Evolutionary conservation across 2,329 filamentous ascomycete species (phyloP).

Genomic region (Cladosporium oxysporum): DNA sequence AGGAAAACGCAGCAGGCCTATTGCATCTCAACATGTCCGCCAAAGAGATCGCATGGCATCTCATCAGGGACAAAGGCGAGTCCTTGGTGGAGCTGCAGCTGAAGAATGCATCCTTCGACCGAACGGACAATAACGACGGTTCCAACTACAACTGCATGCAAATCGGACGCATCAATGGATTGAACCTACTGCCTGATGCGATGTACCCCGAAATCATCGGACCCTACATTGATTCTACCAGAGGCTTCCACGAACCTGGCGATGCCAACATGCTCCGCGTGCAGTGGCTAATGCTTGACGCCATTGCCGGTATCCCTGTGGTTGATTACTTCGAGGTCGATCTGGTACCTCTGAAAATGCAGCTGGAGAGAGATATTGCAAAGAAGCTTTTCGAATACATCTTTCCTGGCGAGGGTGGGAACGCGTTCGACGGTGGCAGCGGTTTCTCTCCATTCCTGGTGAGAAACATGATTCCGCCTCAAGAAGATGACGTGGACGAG

Average conservation of each 20-base stretch:
- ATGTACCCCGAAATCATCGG: constrained; percentile 96
- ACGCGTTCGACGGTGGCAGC: constrained; percentile 49
- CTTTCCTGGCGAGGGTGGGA: constrained; percentile 76
- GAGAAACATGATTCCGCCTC: constrained; percentile 51
- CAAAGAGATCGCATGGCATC: constrained; percentile 94
- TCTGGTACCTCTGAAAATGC: constrained; percentile 87
- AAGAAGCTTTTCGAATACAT: constrained; percentile 96
- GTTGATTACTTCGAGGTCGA: constrained; percentile 97
- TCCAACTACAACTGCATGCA: constrained; percentile 93
- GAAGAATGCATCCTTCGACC: constrained; percentile 86
- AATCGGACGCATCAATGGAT: constrained; percentile 81
- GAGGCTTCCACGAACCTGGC: constrained; percentile 57
- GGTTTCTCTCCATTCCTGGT: constrained; percentile 64
- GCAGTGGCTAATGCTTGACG: constrained; percentile 97
- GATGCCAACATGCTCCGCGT: constrained; percentile 86
- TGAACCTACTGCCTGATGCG: constrained; percentile 87
- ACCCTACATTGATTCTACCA: constrained; percentile 73
- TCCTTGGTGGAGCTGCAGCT: constrained; percentile 92
- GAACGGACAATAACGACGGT: constrained; percentile 94
- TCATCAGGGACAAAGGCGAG: constrained; percentile 77
- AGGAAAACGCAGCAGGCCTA: constrained; percentile 70
- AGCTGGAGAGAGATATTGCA: constrained; percentile 88
- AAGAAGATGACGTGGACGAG: constrained; percentile 51
- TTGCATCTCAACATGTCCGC: constrained; percentile 93
- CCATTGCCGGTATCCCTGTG: constrained; percentile 94